These are phyloP conservation scores for Hibiscus trionum DNA, from an alignment of 345 rosid species.

Conservation along the genomic window DNA sequence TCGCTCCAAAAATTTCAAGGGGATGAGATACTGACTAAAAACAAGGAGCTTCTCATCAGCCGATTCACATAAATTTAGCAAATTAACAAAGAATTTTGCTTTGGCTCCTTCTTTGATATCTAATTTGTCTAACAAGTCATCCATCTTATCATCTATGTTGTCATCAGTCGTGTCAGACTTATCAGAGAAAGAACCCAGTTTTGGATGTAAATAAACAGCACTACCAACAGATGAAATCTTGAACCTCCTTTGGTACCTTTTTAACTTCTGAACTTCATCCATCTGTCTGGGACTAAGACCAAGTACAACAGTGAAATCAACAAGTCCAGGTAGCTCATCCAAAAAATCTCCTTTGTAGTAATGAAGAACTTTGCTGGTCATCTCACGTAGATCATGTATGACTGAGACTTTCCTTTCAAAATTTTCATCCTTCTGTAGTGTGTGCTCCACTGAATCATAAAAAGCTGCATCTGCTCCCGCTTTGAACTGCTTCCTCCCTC, in stretches of 20 bases:
- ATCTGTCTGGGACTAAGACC: not conserved
- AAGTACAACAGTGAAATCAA: not conserved
- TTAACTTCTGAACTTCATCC: not conserved
- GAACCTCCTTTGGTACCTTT: not conserved
- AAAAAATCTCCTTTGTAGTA: not conserved
- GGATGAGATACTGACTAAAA: conserved; percentile 74
- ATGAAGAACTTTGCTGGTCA: not conserved
- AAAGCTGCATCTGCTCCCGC: not conserved
- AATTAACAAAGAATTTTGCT: conserved; percentile 66
- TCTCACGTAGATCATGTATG: conserved; percentile 3
- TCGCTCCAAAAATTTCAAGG: conserved; percentile 65
- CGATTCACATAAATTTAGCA: conserved; percentile 56
- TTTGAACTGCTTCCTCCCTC: not conserved
- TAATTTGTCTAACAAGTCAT: conserved; percentile 36
- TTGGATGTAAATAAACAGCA: not conserved
- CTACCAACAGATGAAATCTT: not conserved
- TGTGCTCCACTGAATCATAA: not conserved
- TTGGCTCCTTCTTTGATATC: conserved; percentile 67
- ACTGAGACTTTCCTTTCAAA: not conserved
- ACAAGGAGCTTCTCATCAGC: conserved; percentile 67
- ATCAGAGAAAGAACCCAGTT: not conserved
- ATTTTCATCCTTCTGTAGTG: not conserved
- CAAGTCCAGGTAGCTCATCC: conserved; percentile 1
- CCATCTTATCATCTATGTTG: conserved; percentile 42
- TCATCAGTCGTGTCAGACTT: not conserved